These are phyloP conservation scores for Stachybotrys echinatus DNA, from an alignment of 2,329 filamentous ascomycete species.

Conservation along the genomic window DNA sequence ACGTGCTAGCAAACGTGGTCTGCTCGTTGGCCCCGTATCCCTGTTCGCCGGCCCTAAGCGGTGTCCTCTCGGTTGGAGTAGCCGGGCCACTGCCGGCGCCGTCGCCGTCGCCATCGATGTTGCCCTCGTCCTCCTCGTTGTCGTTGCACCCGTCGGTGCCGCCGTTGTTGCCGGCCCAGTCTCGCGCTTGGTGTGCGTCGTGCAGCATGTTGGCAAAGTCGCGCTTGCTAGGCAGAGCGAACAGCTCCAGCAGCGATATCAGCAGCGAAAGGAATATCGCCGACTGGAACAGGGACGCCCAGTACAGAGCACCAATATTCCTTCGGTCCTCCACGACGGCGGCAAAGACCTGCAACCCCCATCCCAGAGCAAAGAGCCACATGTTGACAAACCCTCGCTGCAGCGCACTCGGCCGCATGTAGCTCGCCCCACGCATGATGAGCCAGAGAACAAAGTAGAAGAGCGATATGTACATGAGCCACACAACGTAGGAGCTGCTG, in stretches of 20 bases:
- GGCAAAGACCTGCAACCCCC: conserved; percentile 64
- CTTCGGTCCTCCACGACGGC: conserved; percentile 74
- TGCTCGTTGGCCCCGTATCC: conserved; percentile 31
- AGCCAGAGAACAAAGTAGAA: conserved; percentile 84
- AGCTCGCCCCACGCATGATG: conserved; percentile 71
- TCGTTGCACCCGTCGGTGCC: conserved; percentile 2
- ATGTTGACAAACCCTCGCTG: conserved; percentile 75
- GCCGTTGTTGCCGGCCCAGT: conserved; percentile 8
- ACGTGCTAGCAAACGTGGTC: conserved; percentile 51
- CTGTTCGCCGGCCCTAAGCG: conserved; percentile 35
- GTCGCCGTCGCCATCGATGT: conserved; percentile 7
- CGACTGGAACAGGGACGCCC: conserved; percentile 74
- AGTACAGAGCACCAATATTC: conserved; percentile 71
- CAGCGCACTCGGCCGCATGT: conserved; percentile 77
- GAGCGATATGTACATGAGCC: conserved; percentile 78
- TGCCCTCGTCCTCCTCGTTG: conserved; percentile 6
- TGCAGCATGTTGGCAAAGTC: conserved; percentile 58
- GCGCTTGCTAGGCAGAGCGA: conserved; percentile 67
- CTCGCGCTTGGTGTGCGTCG: conserved; percentile 39
- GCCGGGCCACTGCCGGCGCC: conserved; percentile 17
- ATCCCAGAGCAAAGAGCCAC: conserved; percentile 77
- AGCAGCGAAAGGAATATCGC: conserved; percentile 69
- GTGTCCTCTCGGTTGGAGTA: conserved; percentile 47
- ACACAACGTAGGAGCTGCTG: conserved; percentile 80
- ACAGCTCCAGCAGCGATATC: conserved; percentile 75